Percentiles rank a stretch among this genome's conserved stretches.
Evolutionary conservation across 2,329 filamentous ascomycete species (phyloP).

Genomic region (Proliferodiscus dingleyae): DNA sequence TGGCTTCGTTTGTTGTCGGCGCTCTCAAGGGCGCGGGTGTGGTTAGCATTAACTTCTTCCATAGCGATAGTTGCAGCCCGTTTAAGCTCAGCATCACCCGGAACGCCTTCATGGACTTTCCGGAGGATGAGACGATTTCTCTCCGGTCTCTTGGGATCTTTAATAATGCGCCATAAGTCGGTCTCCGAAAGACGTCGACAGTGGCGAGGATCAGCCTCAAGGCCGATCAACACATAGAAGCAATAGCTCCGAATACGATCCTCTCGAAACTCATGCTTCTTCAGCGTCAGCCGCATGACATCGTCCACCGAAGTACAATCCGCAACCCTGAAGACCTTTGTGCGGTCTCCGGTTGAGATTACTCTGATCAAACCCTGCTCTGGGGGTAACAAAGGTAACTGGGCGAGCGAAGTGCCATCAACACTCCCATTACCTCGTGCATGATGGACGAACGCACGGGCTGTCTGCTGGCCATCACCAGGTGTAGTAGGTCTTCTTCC

Average conservation of each 20-base stretch:
- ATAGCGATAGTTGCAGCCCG: constrained; percentile 83
- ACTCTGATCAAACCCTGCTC: constrained; percentile 89
- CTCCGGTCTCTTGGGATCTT: constrained; percentile 78
- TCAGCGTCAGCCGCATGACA: constrained; percentile 81
- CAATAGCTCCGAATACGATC: constrained; percentile 93
- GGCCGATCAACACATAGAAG: constrained; percentile 86
- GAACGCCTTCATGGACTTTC: constrained; percentile 88
- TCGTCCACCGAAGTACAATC: constrained; percentile 90
- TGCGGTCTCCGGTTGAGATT: constrained; percentile 86
- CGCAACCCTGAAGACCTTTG: constrained; percentile 89
- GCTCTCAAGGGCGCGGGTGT: constrained; percentile 56
- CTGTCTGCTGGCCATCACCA: constrained; percentile 53
- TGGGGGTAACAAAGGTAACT: constrained; percentile 73
- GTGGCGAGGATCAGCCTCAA: constrained; percentile 75
- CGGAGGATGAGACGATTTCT: constrained; percentile 85
- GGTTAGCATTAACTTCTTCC: constrained; percentile 76
- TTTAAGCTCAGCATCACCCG: constrained; percentile 79
- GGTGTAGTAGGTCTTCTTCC: constrained; percentile 56
- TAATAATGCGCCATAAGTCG: constrained; percentile 87
- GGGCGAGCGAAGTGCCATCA: constrained; percentile 81
- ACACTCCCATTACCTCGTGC: constrained; percentile 77
- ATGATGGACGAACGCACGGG: constrained; percentile 62
- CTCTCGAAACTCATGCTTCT: constrained; percentile 83
- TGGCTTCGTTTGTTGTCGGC: constrained; percentile 71
- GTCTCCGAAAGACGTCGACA: constrained; percentile 80